These are phyloP conservation scores for Penicillium coprophilum DNA, from an alignment of 495 filamentous ascomycete species.

Conservation along the genomic window DNA sequence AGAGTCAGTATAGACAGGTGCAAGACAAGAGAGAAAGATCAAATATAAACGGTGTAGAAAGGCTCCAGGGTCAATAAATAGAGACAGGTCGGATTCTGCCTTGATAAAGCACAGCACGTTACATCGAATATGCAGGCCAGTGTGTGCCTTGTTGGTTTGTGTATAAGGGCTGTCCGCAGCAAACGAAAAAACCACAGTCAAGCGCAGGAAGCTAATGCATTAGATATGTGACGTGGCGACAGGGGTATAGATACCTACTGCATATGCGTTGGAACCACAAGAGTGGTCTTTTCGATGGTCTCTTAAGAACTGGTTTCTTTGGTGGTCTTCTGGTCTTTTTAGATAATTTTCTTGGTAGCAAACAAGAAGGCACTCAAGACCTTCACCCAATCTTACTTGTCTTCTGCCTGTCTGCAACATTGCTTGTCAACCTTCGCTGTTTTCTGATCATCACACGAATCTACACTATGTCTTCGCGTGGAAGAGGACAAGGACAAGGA, in stretches of 20 bases:
- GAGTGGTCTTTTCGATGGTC: no score
- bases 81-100: background rate
- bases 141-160: background rate
- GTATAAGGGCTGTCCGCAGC: background rate
- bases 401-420: background rate
- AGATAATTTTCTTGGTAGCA: background rate
- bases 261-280: background rate
- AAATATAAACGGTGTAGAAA: background rate
- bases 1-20: background rate
- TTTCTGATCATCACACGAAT: background rate
- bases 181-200: background rate
- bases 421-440: background rate
- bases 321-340: no score
- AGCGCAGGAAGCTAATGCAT: background rate
- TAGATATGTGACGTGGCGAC: background rate
- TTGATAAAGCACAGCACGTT: background rate
- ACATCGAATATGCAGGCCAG: background rate
- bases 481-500: conserved; percentile 3
- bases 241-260: background rate
- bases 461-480: background rate
- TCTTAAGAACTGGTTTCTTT: no score
- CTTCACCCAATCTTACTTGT: background rate
- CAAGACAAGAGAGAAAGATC: background rate
- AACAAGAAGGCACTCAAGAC: background rate
- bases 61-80: background rate